These are phyloP conservation scores for Amanita brunnescens DNA, from an alignment of 768 basidiomycete species.

Conservation along the genomic window DNA sequence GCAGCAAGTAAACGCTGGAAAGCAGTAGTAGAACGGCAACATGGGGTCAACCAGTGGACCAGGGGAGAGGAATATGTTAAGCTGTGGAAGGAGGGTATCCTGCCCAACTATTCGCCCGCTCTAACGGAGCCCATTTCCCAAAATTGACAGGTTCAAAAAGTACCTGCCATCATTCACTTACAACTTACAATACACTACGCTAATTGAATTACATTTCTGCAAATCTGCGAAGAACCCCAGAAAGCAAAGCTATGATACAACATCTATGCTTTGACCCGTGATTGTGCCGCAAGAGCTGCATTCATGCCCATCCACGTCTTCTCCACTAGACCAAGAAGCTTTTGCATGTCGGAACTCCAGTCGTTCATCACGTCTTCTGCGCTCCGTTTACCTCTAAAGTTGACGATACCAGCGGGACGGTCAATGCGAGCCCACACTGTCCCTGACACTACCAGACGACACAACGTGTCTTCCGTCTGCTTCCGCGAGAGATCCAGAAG, in stretches of 20 bases:
- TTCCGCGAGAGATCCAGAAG: slow-evolving; percentile 78
- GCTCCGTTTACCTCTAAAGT: slow-evolving; percentile 73
- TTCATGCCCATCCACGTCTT: slow-evolving; percentile 99
- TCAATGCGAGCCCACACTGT: slow-evolving; percentile 93
- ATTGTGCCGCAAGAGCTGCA: slow-evolving; percentile 79
- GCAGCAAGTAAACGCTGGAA: slow-evolving; percentile 74
- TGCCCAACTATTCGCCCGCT: slow-evolving; percentile 56
- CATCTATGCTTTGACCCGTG: slow-evolving; percentile 35
- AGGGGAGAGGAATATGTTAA: slow-evolving; percentile 64
- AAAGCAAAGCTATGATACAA: slow-evolving; percentile 9
- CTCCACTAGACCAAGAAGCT: slow-evolving; percentile 83
- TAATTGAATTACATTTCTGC: neutral
- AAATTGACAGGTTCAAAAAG: neutral
- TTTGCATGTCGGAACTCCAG: slow-evolving; percentile 96
- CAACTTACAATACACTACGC: neutral
- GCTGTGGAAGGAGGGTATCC: slow-evolving; percentile 62
- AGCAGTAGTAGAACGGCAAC: slow-evolving; percentile 43
- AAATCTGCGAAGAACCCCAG: neutral
- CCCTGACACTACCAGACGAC: slow-evolving; percentile 83
- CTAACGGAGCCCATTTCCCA: slow-evolving; percentile 32
- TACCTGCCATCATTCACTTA: neutral
- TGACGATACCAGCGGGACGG: slow-evolving; percentile 82
- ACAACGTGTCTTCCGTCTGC: slow-evolving; percentile 83
- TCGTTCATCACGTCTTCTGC: slow-evolving; percentile 96
- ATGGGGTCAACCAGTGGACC: slow-evolving; percentile 51